phyloP scores from a whole-genome alignment of 352 stramenopile species.

The Globisporangium nodosum region DNA sequence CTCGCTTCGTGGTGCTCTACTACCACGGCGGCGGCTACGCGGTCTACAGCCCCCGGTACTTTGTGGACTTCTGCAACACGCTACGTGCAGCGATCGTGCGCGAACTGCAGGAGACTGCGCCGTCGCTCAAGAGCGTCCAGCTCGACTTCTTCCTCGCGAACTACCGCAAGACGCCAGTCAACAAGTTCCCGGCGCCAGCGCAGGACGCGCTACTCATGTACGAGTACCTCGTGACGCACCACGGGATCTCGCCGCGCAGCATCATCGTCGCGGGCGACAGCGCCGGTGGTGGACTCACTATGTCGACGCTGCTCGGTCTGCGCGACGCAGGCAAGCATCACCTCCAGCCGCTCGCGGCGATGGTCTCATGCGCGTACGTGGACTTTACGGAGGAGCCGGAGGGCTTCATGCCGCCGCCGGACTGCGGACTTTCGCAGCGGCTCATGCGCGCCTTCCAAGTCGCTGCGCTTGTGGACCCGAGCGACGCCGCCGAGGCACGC shows the following conservation, averaged over 20 bases:
- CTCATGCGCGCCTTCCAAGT: constrained; percentile 2
- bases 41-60: constrained; percentile 12
- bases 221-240: constrained; percentile 15
- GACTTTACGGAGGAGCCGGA: constrained; percentile 9
- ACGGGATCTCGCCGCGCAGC: constrained; percentile 4
- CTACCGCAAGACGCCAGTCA: constrained; percentile 17
- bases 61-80: constrained; percentile 14
- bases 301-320: constrained; percentile 14
- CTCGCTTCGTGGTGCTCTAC: constrained; percentile 13
- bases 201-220: constrained; percentile 14
- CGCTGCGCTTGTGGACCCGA: constrained; percentile 5
- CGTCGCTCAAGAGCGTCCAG: background rate
- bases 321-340: constrained; percentile 2
- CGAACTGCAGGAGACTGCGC: background rate
- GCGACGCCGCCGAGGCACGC: background rate
- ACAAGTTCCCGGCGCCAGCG: constrained; percentile 12
- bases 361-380: constrained; percentile 16
- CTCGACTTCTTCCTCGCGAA: constrained; percentile 17
- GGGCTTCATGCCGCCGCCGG: background rate
- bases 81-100: constrained; percentile 5
- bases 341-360: constrained; percentile 11
- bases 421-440: constrained; percentile 15
- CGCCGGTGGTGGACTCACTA: constrained; percentile 11
- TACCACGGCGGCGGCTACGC: constrained; percentile 18
- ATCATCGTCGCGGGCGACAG: constrained; percentile 16